phyloP scores from a whole-genome alignment of 768 basidiomycete genomes.

The Boletus rufocinnamomeus region DNA sequence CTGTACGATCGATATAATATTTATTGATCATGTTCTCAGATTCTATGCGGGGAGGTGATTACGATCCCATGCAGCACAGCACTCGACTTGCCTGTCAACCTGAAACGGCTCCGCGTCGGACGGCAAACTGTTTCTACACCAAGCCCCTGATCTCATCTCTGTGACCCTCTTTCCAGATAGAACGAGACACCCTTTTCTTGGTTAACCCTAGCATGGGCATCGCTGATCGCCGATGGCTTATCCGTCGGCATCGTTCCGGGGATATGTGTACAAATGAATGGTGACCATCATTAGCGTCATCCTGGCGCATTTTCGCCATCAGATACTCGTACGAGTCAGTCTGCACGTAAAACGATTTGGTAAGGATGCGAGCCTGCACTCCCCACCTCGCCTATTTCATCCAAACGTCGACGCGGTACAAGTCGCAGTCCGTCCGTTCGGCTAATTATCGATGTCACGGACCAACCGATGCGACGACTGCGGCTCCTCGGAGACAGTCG shows the following conservation, averaged over 20 bases:
- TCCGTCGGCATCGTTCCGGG: not conserved
- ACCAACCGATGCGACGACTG: not conserved
- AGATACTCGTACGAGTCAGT: not conserved
- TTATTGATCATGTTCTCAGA: not conserved
- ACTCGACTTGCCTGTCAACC: not conserved
- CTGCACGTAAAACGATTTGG: not conserved
- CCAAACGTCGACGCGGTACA: not conserved
- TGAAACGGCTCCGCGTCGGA: conserved; percentile 1
- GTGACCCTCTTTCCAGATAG: not conserved
- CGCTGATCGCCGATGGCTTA: not conserved
- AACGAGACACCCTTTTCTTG: not conserved
- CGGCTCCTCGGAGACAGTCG: not conserved
- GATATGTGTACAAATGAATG: not conserved
- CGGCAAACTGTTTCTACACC: not conserved
- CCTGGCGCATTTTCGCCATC: not conserved
- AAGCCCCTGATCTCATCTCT: not conserved
- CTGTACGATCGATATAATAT: not conserved
- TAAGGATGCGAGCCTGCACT: not conserved
- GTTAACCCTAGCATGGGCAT: not conserved
- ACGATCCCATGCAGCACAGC: too few relatives aligned
- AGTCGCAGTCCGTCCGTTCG: not conserved
- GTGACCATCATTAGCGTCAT: not conserved
- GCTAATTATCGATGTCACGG: not conserved
- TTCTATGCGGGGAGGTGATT: not conserved
- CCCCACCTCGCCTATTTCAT: not conserved